A percentile compares a stretch with the other conserved stretches of the same genome.
These are phyloP conservation scores for Claviceps lovelessii DNA, from an alignment of 2,329 filamentous ascomycete genomes.

Conservation along the genomic window DNA sequence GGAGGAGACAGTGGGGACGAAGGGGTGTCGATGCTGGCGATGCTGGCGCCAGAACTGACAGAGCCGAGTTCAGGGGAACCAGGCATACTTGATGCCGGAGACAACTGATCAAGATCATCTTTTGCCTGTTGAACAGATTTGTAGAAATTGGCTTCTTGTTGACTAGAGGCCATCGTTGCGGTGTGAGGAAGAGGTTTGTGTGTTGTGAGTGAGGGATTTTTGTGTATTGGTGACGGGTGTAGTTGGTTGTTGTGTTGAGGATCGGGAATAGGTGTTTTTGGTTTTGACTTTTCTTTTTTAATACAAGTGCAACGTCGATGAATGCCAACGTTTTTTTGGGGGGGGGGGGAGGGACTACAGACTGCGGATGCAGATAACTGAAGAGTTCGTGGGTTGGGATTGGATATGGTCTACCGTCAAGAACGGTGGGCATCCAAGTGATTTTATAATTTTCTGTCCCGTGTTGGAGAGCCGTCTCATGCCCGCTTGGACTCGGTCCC, in stretches of 20 bases:
- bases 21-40: conserved; percentile 20
- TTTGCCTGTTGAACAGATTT: conserved; percentile 17
- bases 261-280: not conserved
- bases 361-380: conserved; percentile 4
- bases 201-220: not conserved
- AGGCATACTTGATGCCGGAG: conserved; percentile 14
- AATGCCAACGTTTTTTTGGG: not conserved
- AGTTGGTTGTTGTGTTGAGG: not conserved
- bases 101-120: conserved; percentile 15
- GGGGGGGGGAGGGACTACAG: conserved; percentile 2
- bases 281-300: not conserved
- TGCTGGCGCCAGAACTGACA: conserved; percentile 20
- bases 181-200: conserved; percentile 4
- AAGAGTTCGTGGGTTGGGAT: conserved; percentile 2
- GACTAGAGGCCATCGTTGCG: conserved; percentile 5
- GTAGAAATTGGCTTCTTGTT: conserved; percentile 15
- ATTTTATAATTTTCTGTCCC: conserved; percentile 17
- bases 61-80: conserved; percentile 24
- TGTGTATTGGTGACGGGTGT: not conserved
- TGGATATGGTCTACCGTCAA: conserved; percentile 20
- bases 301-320: not conserved
- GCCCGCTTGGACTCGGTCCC: conserved; percentile 2
- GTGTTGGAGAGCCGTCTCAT: not conserved
- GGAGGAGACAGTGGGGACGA: conserved; percentile 23
- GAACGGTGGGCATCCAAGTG: conserved; percentile 23